Evolutionary conservation across 495 filamentous ascomycete species (phyloP), one percentile per base, ranked within the genome.

Genomic region (Echria macrotheca): DNA sequence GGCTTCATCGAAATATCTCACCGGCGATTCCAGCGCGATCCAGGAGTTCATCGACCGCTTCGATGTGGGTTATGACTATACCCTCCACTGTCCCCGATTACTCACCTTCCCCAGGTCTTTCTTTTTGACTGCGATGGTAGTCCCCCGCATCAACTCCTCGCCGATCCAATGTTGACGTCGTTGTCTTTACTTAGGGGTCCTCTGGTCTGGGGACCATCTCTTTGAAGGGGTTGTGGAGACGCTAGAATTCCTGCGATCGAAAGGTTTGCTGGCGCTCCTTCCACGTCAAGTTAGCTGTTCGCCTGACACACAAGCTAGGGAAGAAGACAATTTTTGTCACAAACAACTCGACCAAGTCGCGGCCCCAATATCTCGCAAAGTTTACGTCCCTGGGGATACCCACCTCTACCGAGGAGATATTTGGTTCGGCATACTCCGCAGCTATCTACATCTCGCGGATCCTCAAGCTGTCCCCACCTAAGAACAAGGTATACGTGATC

Each of bases 301-400:
- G 8, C 9, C 23, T 18, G 8, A 44, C n/a, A 41, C 47, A 40
- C 12, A 21, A 9, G 7, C 3, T 22, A 93, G 90, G 87, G 46
- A 99, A 99, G 66, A 86, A 83, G 67, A 73, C 93, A 14, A 82
- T 99, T 50, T 99, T 99, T 63, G 93, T 99, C 37, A 97, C 93
- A 3, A 99, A 99, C 68, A 99, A 99, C 76, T 94, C 87, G 64
- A 97, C 93, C 22, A 97, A 97, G 64, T 95, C 91, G 14, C 87
- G 93, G 14, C 75, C 80, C 19, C 88, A 94, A 58, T 97, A 97
- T 68, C 82, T 83, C 65, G 90, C 91, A 69, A 97, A 96, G 57
- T 80, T 98, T 38, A 81, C 84, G n/a, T 68, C 63, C 18, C 71
- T 96, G 57, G 87, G 87, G 0, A 96, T 98, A 50, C 84, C 86